These are phyloP conservation scores for Eutrema salsugineum DNA, from an alignment of 441 rosid species.

Conservation along the genomic window DNA sequence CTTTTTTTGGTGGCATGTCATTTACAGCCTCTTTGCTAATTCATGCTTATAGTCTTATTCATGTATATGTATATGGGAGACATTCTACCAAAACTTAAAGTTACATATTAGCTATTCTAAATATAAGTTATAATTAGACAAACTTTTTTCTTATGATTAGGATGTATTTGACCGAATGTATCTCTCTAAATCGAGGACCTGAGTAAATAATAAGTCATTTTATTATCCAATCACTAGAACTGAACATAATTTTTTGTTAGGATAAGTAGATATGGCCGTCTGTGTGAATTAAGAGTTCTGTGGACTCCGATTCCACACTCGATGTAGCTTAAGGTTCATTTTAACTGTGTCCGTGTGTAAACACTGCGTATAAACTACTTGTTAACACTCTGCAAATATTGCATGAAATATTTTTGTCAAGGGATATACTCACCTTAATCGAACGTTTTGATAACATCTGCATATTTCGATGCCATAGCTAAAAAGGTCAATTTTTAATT, in stretches of 20 bases:
- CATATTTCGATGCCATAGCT: neutral
- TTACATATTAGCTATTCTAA: neutral
- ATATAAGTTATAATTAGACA: neutral
- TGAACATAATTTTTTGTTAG: neutral
- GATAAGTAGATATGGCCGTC: neutral
- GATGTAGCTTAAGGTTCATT: neutral
- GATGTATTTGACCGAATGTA: too few relatives aligned
- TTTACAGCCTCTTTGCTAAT: neutral
- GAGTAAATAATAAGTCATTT: too few relatives aligned
- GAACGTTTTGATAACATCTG: neutral
- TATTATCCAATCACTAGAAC: neutral
- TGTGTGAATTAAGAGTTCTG: neutral
- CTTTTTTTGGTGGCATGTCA: slow-evolving; percentile 22
- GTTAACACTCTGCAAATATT: neutral
- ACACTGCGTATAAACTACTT: neutral
- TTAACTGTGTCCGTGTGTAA: neutral
- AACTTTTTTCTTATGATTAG: neutral
- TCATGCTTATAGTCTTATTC: neutral
- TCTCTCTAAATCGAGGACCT: too few relatives aligned
- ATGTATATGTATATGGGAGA: neutral
- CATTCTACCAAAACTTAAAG: slow-evolving; percentile 1
- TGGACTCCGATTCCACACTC: neutral
- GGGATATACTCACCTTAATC: neutral
- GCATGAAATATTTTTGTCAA: neutral
- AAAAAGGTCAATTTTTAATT: neutral